Conservation (phyloP, 2,329 filamentous ascomycete species). For the Immersiporthe knoxdaviesiana region DNA sequence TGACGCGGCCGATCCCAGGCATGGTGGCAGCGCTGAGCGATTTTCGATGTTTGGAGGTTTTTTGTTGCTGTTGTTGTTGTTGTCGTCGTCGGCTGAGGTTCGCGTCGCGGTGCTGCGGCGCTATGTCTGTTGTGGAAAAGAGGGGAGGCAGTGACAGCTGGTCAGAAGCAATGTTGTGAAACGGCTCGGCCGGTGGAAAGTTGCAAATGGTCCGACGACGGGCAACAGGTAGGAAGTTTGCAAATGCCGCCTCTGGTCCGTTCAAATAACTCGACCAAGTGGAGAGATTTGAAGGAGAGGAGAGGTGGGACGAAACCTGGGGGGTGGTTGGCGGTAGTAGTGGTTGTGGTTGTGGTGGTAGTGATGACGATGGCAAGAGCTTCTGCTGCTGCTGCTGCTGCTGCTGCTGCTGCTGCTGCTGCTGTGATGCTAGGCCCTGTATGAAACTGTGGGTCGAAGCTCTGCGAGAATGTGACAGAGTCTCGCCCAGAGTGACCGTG, state of each 20-base stretch:
- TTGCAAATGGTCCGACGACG: slow-evolving; percentile 11
- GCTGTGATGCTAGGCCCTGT: slow-evolving; percentile 10
- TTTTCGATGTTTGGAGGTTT: slow-evolving; percentile 22
- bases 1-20: slow-evolving; percentile 24
- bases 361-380: slow-evolving; percentile 1
- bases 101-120: not conserved
- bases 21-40: slow-evolving; percentile 21
- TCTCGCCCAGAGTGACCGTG: slow-evolving; percentile 12
- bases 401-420: no score
- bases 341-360: not conserved
- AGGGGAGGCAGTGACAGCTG: slow-evolving; percentile 22
- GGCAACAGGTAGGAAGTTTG: not conserved
- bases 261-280: slow-evolving; percentile 4
- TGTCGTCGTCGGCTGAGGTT: not conserved
- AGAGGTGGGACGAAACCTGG: not conserved
- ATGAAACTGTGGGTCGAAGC: slow-evolving; percentile 4
- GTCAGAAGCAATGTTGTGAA: not conserved
- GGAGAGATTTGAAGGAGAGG: not conserved
- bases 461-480: slow-evolving; percentile 11
- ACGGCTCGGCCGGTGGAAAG: slow-evolving; percentile 9
- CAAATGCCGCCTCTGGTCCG: slow-evolving; percentile 14
- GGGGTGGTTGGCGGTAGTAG: not conserved
- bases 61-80: no score
- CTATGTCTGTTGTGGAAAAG: slow-evolving; percentile 3
- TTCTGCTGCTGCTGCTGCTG: no score